Evolutionary conservation across 192 early-diverging fungal genomes (phyloP), one percentile per base, ranked within the genome.

Genomic region (Helicostylum pulchrum): DNA sequence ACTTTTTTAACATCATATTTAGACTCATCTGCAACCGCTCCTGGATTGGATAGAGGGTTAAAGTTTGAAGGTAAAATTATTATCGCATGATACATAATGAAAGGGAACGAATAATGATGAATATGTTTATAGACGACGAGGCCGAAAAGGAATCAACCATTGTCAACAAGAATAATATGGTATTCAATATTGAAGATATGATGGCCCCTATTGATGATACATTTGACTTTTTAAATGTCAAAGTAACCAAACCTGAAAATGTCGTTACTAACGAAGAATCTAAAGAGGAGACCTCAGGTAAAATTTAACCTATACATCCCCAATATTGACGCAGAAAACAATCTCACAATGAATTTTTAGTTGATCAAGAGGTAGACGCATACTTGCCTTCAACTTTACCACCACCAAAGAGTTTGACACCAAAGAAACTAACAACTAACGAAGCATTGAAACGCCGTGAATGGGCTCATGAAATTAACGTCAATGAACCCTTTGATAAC

Each of bases 391-490:
- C 72, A 71, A 23, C 44, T 8, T 42, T 53, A 12, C 31, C 20
- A 34, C 55, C 43, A 39, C 65, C 23, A 32, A 59, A 47, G 6
- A 23, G 46, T 19, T 11, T 56, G 12, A n/a, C 46, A 11, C 46
- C 54, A 15, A 70, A 63, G 47, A 70, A 70, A 34, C 12, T 39
- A 0, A 42, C 30, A 21, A 42, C 52, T 6, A 64, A 70, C 26
- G 65, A 64, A 34, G 42, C 46, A 6, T 48, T 65, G 3, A 77
- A 75, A 39, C 82, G 78, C 23, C 78, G 80, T 36, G 83, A 92
- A 62, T 99, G 95, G 95, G 95, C 95, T 6, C 95, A 99, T 65
- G 85, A 91, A 43, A 85, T 99, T 14, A 90, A 97, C 69, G 85
- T 94, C 17, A 88, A 90, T 34, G 79, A 83, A n/a, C 83, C 83